Evolutionary conservation across 2,329 filamentous ascomycete species (phyloP).

Genomic region (Neonectria faginata): DNA sequence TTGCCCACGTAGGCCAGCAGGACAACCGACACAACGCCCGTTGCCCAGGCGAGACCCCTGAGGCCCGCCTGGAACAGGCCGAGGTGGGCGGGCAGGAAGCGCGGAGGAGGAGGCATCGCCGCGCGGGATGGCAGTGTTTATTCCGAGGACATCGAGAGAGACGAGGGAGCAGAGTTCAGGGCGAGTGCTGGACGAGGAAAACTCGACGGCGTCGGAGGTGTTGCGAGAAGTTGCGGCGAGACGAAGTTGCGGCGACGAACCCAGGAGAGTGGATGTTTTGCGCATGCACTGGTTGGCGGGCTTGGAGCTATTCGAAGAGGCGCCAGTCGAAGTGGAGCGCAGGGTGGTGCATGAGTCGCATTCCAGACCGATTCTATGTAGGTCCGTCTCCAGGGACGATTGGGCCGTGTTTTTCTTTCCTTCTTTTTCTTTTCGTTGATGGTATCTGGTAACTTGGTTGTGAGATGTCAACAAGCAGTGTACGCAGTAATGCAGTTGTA

Average conservation of each 20-base stretch:
- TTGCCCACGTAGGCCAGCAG: slow-evolving; percentile 50
- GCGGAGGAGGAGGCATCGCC: slow-evolving; percentile 36
- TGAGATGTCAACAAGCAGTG: background rate
- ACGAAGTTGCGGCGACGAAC: slow-evolving; percentile 12
- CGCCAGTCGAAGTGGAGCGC: slow-evolving; percentile 25
- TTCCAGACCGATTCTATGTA: slow-evolving; percentile 21
- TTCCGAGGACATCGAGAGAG: slow-evolving; percentile 18
- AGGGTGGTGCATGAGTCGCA: slow-evolving; percentile 22
- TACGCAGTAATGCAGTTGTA: background rate
- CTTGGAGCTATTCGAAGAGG: slow-evolving; percentile 23
- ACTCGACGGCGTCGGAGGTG: background rate
- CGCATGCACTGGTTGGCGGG: slow-evolving; percentile 7
- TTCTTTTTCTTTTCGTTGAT: background rate
- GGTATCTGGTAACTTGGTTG: background rate
- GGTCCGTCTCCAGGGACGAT: slow-evolving; percentile 20
- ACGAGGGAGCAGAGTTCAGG: slow-evolving; percentile 5
- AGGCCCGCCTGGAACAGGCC: slow-evolving; percentile 40
- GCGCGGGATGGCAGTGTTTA: slow-evolving; percentile 10
- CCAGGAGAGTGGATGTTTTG: slow-evolving; percentile 5
- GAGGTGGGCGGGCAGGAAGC: slow-evolving; percentile 32
- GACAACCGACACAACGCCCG: slow-evolving; percentile 48
- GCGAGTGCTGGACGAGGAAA: background rate
- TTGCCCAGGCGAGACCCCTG: slow-evolving; percentile 49
- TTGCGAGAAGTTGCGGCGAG: slow-evolving; percentile 11
- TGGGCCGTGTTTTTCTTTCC: background rate